phyloP scores from a whole-genome alignment of 768 basidiomycete species.

The Gloeophyllum trabeum region DNA sequence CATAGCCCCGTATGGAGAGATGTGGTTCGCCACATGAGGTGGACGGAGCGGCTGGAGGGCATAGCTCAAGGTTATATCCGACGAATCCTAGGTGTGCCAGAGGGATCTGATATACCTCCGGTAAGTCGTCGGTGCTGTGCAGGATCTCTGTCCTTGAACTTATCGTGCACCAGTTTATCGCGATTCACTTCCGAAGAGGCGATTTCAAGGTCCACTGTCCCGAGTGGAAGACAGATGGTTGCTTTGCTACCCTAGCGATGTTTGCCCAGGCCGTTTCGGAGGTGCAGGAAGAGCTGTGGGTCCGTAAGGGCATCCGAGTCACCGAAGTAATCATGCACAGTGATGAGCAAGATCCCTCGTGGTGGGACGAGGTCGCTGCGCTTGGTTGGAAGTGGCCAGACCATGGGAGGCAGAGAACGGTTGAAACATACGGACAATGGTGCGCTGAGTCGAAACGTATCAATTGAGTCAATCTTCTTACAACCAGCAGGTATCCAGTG shows the following conservation, averaged over 20 bases:
- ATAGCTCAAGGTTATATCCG: slow-evolving; percentile 20
- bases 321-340: slow-evolving; percentile 27
- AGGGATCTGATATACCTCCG: slow-evolving; percentile 17
- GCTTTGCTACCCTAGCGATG: slow-evolving; percentile 26
- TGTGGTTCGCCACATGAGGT: slow-evolving; percentile 21
- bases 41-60: slow-evolving; percentile 18
- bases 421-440: slow-evolving; percentile 23
- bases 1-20: slow-evolving; percentile 24
- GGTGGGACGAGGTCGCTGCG: slow-evolving; percentile 24
- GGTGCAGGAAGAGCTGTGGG: slow-evolving; percentile 23
- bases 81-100: slow-evolving; percentile 15
- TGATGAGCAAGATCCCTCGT: slow-evolving; percentile 28
- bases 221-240: slow-evolving; percentile 17
- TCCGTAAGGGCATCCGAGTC: slow-evolving; percentile 17
- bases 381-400: slow-evolving; percentile 25
- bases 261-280: slow-evolving; percentile 22
- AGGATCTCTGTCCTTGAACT: neutral
- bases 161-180: slow-evolving; percentile 17
- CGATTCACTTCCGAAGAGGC: slow-evolving; percentile 22
- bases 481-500: slow-evolving; percentile 11
- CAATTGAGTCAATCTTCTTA: neutral
- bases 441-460: slow-evolving; percentile 6
- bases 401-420: slow-evolving; percentile 21
- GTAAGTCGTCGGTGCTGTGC: slow-evolving; percentile 14
- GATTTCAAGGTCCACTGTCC: slow-evolving; percentile 27